phyloP scores from a whole-genome alignment of 345 rosid genomes.

The Syzygium grande region DNA sequence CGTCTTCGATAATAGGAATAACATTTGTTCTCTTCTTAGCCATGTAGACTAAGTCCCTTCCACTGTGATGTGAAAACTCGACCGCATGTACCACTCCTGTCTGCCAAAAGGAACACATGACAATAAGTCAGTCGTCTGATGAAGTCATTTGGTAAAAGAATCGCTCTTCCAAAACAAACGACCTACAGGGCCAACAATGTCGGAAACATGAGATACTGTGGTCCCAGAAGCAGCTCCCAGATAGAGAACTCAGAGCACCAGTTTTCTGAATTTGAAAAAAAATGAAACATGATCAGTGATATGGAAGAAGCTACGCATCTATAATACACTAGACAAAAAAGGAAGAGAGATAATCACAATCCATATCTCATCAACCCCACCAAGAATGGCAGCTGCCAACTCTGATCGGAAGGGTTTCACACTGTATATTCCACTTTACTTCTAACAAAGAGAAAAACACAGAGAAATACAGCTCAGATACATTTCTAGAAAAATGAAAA shows the following conservation, averaged over 20 bases:
- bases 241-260: constrained; percentile 85
- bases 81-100: constrained; percentile 83
- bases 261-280: constrained; percentile 47
- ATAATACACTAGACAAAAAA: not conserved
- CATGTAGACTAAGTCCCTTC: constrained; percentile 93
- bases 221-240: constrained; percentile 99
- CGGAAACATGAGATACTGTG: constrained; percentile 97
- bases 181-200: constrained; percentile 92
- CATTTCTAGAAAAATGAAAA: not conserved
- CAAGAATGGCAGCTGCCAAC: constrained; percentile 91
- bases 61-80: constrained; percentile 89
- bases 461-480: not conserved
- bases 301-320: not conserved
- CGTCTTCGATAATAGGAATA: constrained; percentile 93
- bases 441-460: not conserved
- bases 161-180: not conserved
- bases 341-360: constrained; percentile 40
- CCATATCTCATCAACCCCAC: constrained; percentile 93
- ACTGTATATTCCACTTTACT: constrained; percentile 81
- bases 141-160: not conserved
- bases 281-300: not conserved
- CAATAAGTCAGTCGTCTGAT: not conserved
- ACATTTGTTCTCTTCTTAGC: constrained; percentile 92
- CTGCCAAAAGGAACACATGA: constrained; percentile 15
- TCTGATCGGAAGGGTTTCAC: constrained; percentile 96